These are phyloP conservation scores for Aspergillus arachidicola DNA, from an alignment of 2,329 filamentous ascomycete species.

Conservation along the genomic window DNA sequence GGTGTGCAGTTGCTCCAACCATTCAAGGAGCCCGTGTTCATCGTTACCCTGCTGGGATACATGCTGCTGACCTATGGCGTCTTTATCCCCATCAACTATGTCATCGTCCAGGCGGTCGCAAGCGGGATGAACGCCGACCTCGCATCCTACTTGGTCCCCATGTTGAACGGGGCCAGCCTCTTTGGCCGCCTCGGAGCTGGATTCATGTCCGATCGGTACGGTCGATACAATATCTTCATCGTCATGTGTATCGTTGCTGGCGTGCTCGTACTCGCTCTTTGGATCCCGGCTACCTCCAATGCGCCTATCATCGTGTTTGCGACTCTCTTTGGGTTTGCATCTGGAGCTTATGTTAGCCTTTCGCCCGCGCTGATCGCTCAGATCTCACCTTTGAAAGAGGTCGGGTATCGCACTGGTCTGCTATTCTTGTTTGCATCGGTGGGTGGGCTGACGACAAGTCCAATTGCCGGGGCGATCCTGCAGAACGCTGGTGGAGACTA, in stretches of 20 bases:
- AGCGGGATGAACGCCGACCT: conserved; percentile 21
- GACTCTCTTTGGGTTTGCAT: conserved; percentile 66
- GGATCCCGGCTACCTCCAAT: conserved; percentile 44
- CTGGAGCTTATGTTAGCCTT: conserved; percentile 64
- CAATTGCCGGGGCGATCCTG: conserved; percentile 67
- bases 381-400: conserved; percentile 66
- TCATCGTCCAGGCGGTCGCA: conserved; percentile 20
- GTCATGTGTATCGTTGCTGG: conserved; percentile 10
- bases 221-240: conserved; percentile 23
- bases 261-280: conserved; percentile 20
- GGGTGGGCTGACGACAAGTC: conserved; percentile 66
- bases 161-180: conserved; percentile 25
- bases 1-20: conserved; percentile 19
- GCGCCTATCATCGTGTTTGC: conserved; percentile 64
- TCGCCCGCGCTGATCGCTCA: conserved; percentile 62
- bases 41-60: conserved; percentile 23
- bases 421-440: conserved; percentile 62
- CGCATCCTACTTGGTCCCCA: conserved; percentile 22
- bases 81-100: conserved; percentile 29
- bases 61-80: conserved; percentile 34
- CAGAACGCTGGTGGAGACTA: conserved; percentile 55
- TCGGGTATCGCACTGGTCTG: conserved; percentile 66
- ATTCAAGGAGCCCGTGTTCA: conserved; percentile 27
- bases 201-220: conserved; percentile 18
- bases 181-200: conserved; percentile 23